A percentile compares a stretch with the other conserved stretches of the same genome.
phyloP scores from a whole-genome alignment of 768 basidiomycete species.

The Candolleomyces aberdarensis region DNA sequence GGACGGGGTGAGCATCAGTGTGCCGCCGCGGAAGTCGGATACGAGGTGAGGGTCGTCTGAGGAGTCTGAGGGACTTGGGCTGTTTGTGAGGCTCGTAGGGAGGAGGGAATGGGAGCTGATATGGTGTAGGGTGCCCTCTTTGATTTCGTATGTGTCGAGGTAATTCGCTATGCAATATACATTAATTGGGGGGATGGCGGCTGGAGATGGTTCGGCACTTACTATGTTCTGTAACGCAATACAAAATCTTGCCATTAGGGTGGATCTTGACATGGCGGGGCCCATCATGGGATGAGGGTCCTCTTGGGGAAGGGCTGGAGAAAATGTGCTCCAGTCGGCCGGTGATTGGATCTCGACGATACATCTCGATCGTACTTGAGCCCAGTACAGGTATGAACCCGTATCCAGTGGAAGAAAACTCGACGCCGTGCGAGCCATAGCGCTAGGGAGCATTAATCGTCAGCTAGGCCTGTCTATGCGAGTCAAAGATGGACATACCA shows the following conservation, averaged over 20 bases:
- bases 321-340: slow-evolving; percentile 35
- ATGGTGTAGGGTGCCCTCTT: slow-evolving; percentile 24
- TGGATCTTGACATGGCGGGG: slow-evolving; percentile 52
- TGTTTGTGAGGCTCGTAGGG: slow-evolving; percentile 15
- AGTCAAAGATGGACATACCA: slow-evolving; percentile 28
- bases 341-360: slow-evolving; percentile 27
- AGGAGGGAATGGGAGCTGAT: slow-evolving; percentile 31
- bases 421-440: slow-evolving; percentile 51
- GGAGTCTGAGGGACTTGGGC: not conserved
- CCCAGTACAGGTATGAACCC: slow-evolving; percentile 52
- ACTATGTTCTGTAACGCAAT: slow-evolving; percentile 54
- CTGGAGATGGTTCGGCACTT: slow-evolving; percentile 14
- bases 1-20: slow-evolving; percentile 39
- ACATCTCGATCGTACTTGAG: slow-evolving; percentile 46
- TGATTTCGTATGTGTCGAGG: slow-evolving; percentile 42
- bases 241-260: slow-evolving; percentile 48
- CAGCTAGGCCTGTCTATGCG: not conserved
- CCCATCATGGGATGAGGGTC: slow-evolving; percentile 36
- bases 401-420: slow-evolving; percentile 37
- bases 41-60: slow-evolving; percentile 9
- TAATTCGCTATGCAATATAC: slow-evolving; percentile 34
- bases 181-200: not conserved
- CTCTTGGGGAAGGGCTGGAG: slow-evolving; percentile 38
- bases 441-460: slow-evolving; percentile 25
- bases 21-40: slow-evolving; percentile 41